Conservation (phyloP, 768 basidiomycete species). For the Amanita molliuscula region DNA sequence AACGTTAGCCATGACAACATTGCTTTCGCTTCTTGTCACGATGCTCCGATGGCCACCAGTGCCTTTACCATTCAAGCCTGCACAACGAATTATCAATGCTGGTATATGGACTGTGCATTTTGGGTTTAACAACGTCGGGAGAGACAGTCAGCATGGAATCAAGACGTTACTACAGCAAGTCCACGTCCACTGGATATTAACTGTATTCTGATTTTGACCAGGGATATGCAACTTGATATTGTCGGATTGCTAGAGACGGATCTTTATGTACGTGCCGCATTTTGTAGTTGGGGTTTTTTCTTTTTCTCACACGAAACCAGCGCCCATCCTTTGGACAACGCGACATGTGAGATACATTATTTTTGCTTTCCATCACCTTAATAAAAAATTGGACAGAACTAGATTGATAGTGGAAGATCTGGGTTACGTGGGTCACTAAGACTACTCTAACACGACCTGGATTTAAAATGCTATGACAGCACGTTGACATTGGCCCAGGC, state of each 20-base stretch:
- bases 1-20: slow-evolving; percentile 27
- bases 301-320: slow-evolving; percentile 12
- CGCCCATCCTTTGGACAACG: slow-evolving; percentile 63
- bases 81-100: slow-evolving; percentile 59
- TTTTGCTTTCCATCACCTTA: neutral
- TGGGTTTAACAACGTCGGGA: slow-evolving; percentile 64
- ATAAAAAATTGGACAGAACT: slow-evolving; percentile 35
- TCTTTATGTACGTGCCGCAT: slow-evolving; percentile 49
- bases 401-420: slow-evolving; percentile 67
- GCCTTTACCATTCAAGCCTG: slow-evolving; percentile 48
- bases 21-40: slow-evolving; percentile 42
- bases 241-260: slow-evolving; percentile 84
- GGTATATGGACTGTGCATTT: slow-evolving; percentile 94
- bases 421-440: slow-evolving; percentile 52
- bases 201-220: slow-evolving; percentile 13
- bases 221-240: slow-evolving; percentile 80
- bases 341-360: slow-evolving; percentile 47
- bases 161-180: slow-evolving; percentile 18
- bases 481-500: slow-evolving; percentile 84
- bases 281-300: neutral
- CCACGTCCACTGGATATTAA: neutral
- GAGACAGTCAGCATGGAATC: slow-evolving; percentile 64
- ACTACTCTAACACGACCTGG: neutral
- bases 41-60: slow-evolving; percentile 41
- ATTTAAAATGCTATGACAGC: slow-evolving; percentile 29